These are phyloP conservation scores for Trichoderma simmonsii DNA, from an alignment of 2,329 filamentous ascomycete genomes.

Conservation along the genomic window DNA sequence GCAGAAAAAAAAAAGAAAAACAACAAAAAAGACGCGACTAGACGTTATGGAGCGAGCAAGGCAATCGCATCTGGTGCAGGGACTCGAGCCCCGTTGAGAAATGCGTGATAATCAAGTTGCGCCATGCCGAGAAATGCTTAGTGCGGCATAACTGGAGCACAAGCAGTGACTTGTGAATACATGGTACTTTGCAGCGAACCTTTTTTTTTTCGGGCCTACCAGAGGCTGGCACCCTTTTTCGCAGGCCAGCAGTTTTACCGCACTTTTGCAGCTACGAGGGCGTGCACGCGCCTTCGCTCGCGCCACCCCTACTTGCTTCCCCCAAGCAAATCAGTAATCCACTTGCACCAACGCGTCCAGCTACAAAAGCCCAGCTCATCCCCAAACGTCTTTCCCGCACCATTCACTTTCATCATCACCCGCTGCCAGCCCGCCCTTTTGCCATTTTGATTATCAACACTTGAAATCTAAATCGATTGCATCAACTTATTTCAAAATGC, in stretches of 20 bases:
- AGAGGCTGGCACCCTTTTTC: not conserved
- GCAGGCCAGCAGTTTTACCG: not conserved
- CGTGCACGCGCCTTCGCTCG: constrained; percentile 22
- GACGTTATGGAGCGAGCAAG: not conserved
- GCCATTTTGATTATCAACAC: constrained; percentile 23
- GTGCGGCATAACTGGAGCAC: not conserved
- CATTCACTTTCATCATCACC: constrained; percentile 44
- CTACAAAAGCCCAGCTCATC: constrained; percentile 58
- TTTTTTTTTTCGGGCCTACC: not conserved
- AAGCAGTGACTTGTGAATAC: not conserved
- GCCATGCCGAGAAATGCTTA: constrained; percentile 9
- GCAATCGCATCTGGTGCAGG: constrained; percentile 8
- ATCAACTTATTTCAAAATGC: constrained; percentile 63
- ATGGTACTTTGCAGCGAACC: not conserved
- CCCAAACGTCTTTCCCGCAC: constrained; percentile 47
- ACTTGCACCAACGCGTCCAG: constrained; percentile 51
- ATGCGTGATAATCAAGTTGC: not conserved
- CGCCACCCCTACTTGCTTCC: constrained; percentile 23
- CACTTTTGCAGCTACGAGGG: not conserved
- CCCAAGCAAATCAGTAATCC: constrained; percentile 54
- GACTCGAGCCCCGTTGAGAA: not conserved
- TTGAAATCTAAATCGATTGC: constrained; percentile 18
- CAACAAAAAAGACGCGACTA: constrained; percentile 15
- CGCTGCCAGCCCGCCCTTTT: constrained; percentile 29
- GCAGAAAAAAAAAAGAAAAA: not conserved